Percentiles rank a stretch among this genome's conserved stretches.
Evolutionary conservation across 2,329 filamentous ascomycete species (phyloP).

Genomic region (Magnaporthiopsis incrustans): DNA sequence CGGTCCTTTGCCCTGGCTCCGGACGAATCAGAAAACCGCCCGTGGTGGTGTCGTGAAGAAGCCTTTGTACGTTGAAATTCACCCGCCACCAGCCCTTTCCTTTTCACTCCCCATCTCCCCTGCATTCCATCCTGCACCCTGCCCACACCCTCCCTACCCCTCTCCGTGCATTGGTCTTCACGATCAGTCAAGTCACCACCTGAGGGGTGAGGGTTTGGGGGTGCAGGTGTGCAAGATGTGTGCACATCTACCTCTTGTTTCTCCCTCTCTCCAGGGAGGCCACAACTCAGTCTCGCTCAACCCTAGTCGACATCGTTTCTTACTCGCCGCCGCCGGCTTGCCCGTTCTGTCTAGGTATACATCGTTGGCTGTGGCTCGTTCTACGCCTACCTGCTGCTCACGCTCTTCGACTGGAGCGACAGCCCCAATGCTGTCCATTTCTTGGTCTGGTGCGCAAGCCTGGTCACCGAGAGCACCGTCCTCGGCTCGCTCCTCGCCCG

Average conservation of each 20-base stretch:
- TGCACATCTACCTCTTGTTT: neutral
- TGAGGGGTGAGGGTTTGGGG: neutral
- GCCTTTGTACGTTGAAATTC: slow-evolving; percentile 18
- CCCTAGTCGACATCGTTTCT: neutral
- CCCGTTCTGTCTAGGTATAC: slow-evolving; percentile 56
- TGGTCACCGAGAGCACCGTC: slow-evolving; percentile 67
- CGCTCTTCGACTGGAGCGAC: slow-evolving; percentile 73
- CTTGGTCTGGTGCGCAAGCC: slow-evolving; percentile 65
- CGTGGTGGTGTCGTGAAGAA: slow-evolving; percentile 74
- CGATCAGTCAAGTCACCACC: slow-evolving; percentile 5
- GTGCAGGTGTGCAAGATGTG: neutral
- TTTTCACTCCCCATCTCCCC: slow-evolving; percentile 12
- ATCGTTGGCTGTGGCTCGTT: slow-evolving; percentile 78
- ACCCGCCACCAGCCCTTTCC: neutral
- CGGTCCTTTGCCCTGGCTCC: neutral
- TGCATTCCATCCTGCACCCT: slow-evolving; percentile 12
- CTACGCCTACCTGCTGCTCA: slow-evolving; percentile 78
- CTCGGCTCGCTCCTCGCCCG: slow-evolving; percentile 60
- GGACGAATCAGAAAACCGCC: slow-evolving; percentile 23
- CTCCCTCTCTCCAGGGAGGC: no score
- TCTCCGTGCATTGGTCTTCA: neutral
- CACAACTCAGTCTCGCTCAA: neutral
- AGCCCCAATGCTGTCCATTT: slow-evolving; percentile 69
- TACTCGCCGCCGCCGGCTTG: neutral
- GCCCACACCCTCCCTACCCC: neutral